phyloP scores from a whole-genome alignment of 2,329 filamentous ascomycete species.

The Trichoderma harzianum region DNA sequence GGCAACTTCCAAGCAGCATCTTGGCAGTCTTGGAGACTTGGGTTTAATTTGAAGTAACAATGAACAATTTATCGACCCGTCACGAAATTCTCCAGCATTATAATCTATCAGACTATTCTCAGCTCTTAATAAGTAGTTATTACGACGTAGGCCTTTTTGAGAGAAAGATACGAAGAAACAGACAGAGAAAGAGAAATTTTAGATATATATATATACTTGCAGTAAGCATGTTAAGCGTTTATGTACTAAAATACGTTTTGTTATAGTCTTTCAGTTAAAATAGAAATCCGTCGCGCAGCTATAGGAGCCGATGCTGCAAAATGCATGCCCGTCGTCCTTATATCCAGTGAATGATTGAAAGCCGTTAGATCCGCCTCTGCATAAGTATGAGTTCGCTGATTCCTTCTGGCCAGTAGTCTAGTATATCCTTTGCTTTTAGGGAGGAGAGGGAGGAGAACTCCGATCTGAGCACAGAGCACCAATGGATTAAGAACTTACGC shows the following conservation, averaged over 20 bases:
- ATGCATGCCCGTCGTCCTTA: background rate
- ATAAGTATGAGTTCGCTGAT: background rate
- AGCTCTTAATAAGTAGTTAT: too few species aligned
- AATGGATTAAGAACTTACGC: background rate
- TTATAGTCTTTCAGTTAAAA: background rate
- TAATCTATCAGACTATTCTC: too few species aligned
- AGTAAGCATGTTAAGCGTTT: background rate
- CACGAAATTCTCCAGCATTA: too few species aligned
- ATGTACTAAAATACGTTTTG: background rate
- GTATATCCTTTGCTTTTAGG: too few species aligned
- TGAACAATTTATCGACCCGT: too few species aligned
- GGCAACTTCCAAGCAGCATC: too few species aligned
- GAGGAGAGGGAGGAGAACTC: background rate
- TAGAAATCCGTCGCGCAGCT: background rate
- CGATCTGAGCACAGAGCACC: background rate
- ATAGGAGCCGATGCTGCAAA: background rate
- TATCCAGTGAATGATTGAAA: background rate
- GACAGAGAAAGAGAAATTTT: too few species aligned
- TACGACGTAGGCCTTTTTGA: too few species aligned
- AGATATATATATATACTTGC: background rate
- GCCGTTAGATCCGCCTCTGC: background rate
- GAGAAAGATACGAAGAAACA: too few species aligned
- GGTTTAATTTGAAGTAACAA: too few species aligned
- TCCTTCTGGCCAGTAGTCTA: too few species aligned
- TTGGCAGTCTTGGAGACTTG: too few species aligned